Evolutionary conservation across 176 grass and related monocot species (phyloP).

Genomic region (Oryza punctata): DNA sequence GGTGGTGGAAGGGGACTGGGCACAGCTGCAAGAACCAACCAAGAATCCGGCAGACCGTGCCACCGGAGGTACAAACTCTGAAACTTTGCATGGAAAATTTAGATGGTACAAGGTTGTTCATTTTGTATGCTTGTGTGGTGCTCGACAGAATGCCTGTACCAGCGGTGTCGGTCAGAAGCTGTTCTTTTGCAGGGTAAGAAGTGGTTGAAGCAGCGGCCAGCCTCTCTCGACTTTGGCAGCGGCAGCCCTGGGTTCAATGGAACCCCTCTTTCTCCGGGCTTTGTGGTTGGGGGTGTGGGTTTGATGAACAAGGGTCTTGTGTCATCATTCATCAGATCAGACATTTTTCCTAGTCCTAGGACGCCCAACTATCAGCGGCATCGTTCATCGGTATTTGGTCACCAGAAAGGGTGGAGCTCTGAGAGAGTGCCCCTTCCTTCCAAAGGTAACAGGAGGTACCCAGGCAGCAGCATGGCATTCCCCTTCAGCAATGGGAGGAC

Average conservation of each 20-base stretch:
- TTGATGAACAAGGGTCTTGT: constrained; percentile 72
- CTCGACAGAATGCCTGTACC: constrained; percentile 68
- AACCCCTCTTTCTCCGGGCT: constrained; percentile 53
- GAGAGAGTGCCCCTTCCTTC: constrained; percentile 76
- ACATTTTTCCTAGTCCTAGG: constrained; percentile 72
- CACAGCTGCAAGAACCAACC: constrained; percentile 13
- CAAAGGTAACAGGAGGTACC: constrained; percentile 55
- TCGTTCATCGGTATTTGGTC: constrained; percentile 32
- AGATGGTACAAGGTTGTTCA: neutral
- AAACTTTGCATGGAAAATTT: neutral
- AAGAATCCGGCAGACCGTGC: constrained; percentile 15
- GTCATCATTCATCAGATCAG: constrained; percentile 55
- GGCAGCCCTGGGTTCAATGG: constrained; percentile 51
- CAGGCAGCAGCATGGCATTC: constrained; percentile 52
- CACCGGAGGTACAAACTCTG: constrained; percentile 39
- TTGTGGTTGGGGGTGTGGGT: constrained; percentile 48
- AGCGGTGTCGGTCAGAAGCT: constrained; percentile 36
- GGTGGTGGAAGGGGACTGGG: constrained; percentile 46
- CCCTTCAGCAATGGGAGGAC: constrained; percentile 77
- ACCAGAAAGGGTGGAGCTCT: constrained; percentile 86
- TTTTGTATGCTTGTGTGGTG: constrained; percentile 41
- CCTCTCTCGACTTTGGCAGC: constrained; percentile 68
- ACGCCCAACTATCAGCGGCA: constrained; percentile 61
- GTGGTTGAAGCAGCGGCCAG: constrained; percentile 47
- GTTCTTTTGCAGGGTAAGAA: constrained; percentile 53